Percentiles rank a stretch among this genome's conserved stretches.
Evolutionary conservation across 495 filamentous ascomycete species (phyloP).

Genomic region (Halenospora varia): DNA sequence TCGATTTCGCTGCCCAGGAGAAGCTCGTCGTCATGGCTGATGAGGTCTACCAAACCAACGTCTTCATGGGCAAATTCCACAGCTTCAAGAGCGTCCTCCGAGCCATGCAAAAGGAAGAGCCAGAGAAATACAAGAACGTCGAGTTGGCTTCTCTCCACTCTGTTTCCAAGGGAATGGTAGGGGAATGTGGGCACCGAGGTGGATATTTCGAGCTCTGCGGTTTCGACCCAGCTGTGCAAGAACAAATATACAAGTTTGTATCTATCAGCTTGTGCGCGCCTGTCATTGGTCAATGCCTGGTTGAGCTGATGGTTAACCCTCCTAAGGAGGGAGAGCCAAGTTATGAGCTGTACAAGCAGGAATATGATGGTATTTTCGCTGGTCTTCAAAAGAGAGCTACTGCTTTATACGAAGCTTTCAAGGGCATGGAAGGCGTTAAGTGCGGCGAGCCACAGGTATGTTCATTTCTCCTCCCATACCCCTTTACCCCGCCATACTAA

Average conservation of each 20-base stretch:
- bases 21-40: conserved; percentile 88
- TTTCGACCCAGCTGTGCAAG: conserved; percentile 80
- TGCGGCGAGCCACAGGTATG: conserved; percentile 71
- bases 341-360: conserved; percentile 73
- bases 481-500: conserved; percentile 7
- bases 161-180: conserved; percentile 94
- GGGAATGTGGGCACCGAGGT: conserved; percentile 94
- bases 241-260: conserved; percentile 97
- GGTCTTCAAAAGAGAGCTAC: conserved; percentile 72
- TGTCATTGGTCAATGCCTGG: conserved; percentile 90
- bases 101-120: conserved; percentile 70
- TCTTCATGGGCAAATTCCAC: conserved; percentile 88
- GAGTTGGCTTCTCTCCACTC: conserved; percentile 86
- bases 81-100: conserved; percentile 91
- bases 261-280: conserved; percentile 93
- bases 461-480: neutral
- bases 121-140: conserved; percentile 73
- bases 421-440: conserved; percentile 90
- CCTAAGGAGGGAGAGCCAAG: conserved; percentile 77
- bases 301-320: conserved; percentile 96
- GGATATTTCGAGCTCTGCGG: conserved; percentile 94
- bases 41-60: conserved; percentile 98
- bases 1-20: conserved; percentile 81
- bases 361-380: conserved; percentile 75
- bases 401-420: conserved; percentile 84